A percentile compares a stretch with the other conserved stretches of the same genome.
These are phyloP conservation scores for Penicillium cosmopolitanum DNA, from an alignment of 495 filamentous ascomycete genomes.

Conservation along the genomic window DNA sequence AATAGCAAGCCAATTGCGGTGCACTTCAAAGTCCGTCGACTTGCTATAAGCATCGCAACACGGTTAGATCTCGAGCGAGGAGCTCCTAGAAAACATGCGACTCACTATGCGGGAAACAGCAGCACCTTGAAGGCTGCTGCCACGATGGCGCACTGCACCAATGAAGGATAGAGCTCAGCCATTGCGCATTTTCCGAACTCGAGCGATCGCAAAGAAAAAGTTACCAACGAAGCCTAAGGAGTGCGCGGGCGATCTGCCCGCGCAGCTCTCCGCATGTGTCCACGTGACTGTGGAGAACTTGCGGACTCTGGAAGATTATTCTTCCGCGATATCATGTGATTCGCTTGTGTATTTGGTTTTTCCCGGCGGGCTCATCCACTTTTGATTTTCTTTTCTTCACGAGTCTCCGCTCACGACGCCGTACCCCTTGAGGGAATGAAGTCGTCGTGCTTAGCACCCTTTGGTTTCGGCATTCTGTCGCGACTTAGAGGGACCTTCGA, in stretches of 20 bases:
- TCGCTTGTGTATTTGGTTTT: conserved; percentile 15
- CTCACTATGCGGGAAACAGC: conserved; percentile 95
- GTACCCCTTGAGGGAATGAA: conserved; percentile 47
- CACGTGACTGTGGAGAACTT: no score
- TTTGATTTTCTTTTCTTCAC: conserved; percentile 37
- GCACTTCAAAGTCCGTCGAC: conserved; percentile 99
- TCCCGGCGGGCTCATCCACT: conserved; percentile 6
- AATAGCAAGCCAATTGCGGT: conserved; percentile 96
- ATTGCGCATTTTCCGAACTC: conserved; percentile 50
- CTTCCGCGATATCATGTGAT: conserved; percentile 33
- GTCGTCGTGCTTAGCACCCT: conserved; percentile 48
- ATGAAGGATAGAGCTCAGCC: conserved; percentile 80
- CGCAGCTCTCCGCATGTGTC: conserved; percentile 1
- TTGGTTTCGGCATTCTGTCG: conserved; percentile 57
- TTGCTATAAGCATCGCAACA: conserved; percentile 60
- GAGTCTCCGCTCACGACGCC: conserved; percentile 53
- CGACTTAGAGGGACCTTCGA: conserved; percentile 43
- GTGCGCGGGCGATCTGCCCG: neutral
- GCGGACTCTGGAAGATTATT: conserved; percentile 37
- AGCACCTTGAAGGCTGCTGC: conserved; percentile 91
- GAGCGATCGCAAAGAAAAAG: conserved; percentile 26
- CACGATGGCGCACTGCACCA: conserved; percentile 84
- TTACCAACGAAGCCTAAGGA: conserved; percentile 3
- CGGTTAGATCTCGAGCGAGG: conserved; percentile 1
- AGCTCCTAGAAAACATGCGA: conserved; percentile 14